Base-by-base conservation (phyloP, 352 stramenopile species). In the Phytophthora podocarpi region DNA sequence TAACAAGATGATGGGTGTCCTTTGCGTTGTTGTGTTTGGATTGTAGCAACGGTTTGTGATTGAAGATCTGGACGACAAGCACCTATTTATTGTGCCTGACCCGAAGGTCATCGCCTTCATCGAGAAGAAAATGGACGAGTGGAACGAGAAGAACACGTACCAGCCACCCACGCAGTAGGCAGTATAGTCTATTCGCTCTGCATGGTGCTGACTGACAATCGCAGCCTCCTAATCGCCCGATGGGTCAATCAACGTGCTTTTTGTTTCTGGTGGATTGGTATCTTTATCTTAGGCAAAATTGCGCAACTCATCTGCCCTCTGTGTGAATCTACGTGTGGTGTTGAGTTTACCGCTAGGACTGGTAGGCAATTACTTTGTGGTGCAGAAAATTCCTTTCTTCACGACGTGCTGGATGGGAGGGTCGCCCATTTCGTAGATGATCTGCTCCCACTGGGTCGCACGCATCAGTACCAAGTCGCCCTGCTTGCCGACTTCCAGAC, bases 91-190 rank as follows among this genome's bases (percentile, higher is more conserved):
- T 67, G 80, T 93, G 41, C 85, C 85, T 5, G 80, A 93, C 37
- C 80, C 78, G 15, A 90, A 90, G 53, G 75, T 95, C 41, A 87
- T 95, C 50, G 72, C 70, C 37, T 93, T 92, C 49, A 95, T 95
- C 51, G 80, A 95, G 57, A 89, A 91, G 69, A 95, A 93, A 74
- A 91, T 95, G 79, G 85, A 95, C 70, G 83, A 95, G 59, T 95
- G 85, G 85, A 95, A 95, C 62, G 83, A 95, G 54, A 88, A 84
- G 59, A 95, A 95, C 67, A 95, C 85, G 32, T 95, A 95, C 72
- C 85, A 95, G 59, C 76, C 80, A 23, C 83, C 85, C 13, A 93
- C 85, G 4, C 77, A 70, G 31, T 75, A 75, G 24, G 7, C 16
- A 23, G 10, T 11, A 28, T 20, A 13, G 24, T 20, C 11, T 45